Conservation (phyloP, 1,139 yeast genomes). For the Diutina rugosa region DNA sequence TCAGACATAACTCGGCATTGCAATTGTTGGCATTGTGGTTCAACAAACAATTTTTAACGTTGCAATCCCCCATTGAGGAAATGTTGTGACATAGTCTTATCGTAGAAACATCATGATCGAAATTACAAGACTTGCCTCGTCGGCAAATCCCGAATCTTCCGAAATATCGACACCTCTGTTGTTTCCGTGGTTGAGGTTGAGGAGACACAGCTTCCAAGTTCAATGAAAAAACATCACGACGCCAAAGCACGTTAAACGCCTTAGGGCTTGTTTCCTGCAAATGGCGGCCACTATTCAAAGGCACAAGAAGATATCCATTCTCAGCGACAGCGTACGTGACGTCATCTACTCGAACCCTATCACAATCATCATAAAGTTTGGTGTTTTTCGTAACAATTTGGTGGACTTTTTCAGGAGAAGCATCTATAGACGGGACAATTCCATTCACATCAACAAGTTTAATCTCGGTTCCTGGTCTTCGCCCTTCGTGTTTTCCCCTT, state of each 20-base stretch:
- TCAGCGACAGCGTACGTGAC: not conserved
- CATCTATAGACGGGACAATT: not conserved
- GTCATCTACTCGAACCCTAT: not conserved
- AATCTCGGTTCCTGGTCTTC: not conserved
- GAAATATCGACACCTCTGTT: not conserved
- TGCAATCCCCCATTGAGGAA: not conserved
- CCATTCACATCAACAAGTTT: not conserved
- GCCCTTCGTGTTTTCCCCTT: not conserved
- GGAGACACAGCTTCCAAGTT: not conserved
- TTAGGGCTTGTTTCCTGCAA: not conserved
- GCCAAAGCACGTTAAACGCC: not conserved
- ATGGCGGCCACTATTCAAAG: not conserved
- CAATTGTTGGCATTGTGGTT: not conserved
- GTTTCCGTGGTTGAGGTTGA: not conserved
- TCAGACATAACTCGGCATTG: not conserved
- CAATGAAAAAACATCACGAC: not conserved
- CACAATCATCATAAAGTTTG: not conserved
- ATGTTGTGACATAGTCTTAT: not conserved
- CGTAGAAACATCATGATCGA: not conserved
- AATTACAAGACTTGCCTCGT: not conserved
- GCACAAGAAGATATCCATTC: not conserved
- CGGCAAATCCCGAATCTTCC: not conserved
- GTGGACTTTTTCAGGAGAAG: not conserved
- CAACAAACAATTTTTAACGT: not conserved
- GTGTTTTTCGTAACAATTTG: not conserved